A percentile compares a stretch with the other conserved stretches of the same genome.
Conservation (phyloP, 2,329 filamentous ascomycete species). For the Sphaerulina vaccinii region DNA sequence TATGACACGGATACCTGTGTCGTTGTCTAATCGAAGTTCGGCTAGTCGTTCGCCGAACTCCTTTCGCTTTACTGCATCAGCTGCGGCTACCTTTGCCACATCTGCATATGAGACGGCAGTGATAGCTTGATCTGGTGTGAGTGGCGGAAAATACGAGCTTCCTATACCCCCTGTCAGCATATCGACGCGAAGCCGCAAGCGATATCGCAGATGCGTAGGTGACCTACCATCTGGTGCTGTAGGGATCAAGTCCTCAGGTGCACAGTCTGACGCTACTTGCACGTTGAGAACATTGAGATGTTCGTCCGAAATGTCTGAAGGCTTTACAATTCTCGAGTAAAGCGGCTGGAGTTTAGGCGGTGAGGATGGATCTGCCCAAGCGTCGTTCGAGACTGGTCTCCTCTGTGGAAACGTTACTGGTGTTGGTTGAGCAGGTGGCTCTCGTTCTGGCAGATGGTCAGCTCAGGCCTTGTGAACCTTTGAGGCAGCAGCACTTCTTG, state of each 20-base stretch:
- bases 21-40: slow-evolving; percentile 56
- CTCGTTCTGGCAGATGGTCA: slow-evolving; percentile 32
- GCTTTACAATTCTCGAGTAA: slow-evolving; percentile 43
- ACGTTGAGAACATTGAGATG: slow-evolving; percentile 47
- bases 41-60: slow-evolving; percentile 50
- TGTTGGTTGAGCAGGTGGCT: slow-evolving; percentile 32
- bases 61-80: slow-evolving; percentile 47
- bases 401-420: slow-evolving; percentile 30
- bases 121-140: slow-evolving; percentile 32
- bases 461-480: background rate
- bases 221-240: slow-evolving; percentile 31
- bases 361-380: slow-evolving; percentile 22
- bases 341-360: slow-evolving; percentile 46
- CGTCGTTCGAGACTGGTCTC: background rate
- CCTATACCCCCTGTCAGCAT: slow-evolving; percentile 14
- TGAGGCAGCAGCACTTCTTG: background rate
- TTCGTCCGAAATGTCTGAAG: slow-evolving; percentile 41
- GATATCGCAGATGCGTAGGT: background rate
- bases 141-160: slow-evolving; percentile 41
- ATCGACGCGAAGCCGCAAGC: background rate
- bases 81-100: slow-evolving; percentile 45
- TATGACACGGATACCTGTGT: slow-evolving; percentile 58
- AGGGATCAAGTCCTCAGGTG: slow-evolving; percentile 43
- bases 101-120: slow-evolving; percentile 26
- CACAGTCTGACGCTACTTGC: slow-evolving; percentile 38